A percentile compares a stretch with the other conserved stretches of the same genome.
These are phyloP conservation scores for Gentiana dahurica DNA, from an alignment of 257 asterid species.

Conservation along the genomic window DNA sequence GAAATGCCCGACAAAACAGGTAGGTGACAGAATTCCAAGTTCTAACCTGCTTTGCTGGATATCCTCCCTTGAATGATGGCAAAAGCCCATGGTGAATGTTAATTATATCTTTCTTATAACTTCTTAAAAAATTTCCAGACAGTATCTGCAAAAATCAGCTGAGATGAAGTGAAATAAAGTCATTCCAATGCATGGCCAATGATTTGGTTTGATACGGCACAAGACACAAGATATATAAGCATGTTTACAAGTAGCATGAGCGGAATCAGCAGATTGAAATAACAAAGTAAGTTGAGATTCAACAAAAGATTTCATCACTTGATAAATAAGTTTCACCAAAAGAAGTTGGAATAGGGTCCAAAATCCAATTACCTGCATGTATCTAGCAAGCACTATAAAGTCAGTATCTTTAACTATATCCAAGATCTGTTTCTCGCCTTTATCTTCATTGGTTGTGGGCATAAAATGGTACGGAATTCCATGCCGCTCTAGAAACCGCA, in stretches of 20 bases:
- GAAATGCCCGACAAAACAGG: constrained; percentile 1
- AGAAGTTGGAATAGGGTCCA: not conserved
- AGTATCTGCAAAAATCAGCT: constrained; percentile 49
- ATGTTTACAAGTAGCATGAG: not conserved
- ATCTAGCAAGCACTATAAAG: constrained; percentile 89
- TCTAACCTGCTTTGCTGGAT: constrained; percentile 81
- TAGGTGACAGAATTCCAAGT: not conserved
- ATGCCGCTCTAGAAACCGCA: constrained; percentile 75
- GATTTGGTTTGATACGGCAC: not conserved
- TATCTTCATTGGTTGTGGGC: constrained; percentile 27
- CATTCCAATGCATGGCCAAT: constrained; percentile 9
- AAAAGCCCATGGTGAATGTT: constrained; percentile 92
- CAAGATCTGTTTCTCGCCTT: constrained; percentile 61
- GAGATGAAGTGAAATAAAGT: constrained; percentile 17
- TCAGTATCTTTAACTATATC: constrained; percentile 73
- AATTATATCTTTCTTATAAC: constrained; percentile 64
- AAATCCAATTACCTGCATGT: constrained; percentile 71
- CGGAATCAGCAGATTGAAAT: not conserved
- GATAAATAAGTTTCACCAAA: not conserved
- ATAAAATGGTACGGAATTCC: constrained; percentile 76
- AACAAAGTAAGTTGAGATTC: not conserved
- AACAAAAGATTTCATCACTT: not conserved
- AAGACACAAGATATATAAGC: not conserved
- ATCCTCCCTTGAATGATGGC: constrained; percentile 96
- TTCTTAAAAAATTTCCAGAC: constrained; percentile 63